phyloP scores from a whole-genome alignment of 352 stramenopile species.

The Saprolegnia parasitica region DNA sequence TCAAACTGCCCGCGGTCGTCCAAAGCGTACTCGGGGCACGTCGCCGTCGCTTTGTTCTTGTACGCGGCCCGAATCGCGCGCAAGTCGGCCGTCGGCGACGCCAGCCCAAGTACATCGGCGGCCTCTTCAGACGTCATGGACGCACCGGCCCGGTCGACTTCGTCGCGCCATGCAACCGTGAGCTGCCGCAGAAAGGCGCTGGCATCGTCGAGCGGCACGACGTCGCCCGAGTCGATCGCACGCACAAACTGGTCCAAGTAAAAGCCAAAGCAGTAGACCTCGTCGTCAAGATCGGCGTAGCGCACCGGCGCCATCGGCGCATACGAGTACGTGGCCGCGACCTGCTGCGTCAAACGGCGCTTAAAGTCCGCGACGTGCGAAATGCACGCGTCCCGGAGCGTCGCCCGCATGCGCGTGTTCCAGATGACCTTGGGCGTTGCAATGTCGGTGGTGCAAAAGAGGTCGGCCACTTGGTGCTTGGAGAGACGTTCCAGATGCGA shows the following conservation, averaged over 20 bases:
- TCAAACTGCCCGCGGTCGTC: constrained; percentile 22
- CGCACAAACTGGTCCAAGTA: constrained; percentile 92
- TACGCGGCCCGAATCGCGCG: constrained; percentile 11
- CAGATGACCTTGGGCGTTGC: constrained; percentile 92
- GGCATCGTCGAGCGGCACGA: constrained; percentile 80
- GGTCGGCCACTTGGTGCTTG: constrained; percentile 76
- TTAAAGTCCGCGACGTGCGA: constrained; percentile 92
- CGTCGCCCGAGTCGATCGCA: constrained; percentile 37
- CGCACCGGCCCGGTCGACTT: constrained; percentile 41
- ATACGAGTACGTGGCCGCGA: constrained; percentile 84
- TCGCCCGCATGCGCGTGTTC: constrained; percentile 87
- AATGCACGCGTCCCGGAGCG: constrained; percentile 82
- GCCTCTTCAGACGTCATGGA: constrained; percentile 41
- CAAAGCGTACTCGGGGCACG: constrained; percentile 13
- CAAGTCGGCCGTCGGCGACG: constrained; percentile 14
- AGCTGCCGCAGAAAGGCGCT: constrained; percentile 81
- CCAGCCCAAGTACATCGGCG: constrained; percentile 38
- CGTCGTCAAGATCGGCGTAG: constrained; percentile 85
- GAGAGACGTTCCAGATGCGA: constrained; percentile 78
- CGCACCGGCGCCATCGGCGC: constrained; percentile 87
- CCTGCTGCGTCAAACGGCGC: constrained; percentile 83
- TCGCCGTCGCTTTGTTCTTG: constrained; percentile 4
- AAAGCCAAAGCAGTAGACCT: constrained; percentile 92
- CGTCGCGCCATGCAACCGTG: constrained; percentile 70
- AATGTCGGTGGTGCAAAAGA: constrained; percentile 78